Conservation (phyloP, 108 stramenopile species). For the Craspedostauros australis region DNA sequence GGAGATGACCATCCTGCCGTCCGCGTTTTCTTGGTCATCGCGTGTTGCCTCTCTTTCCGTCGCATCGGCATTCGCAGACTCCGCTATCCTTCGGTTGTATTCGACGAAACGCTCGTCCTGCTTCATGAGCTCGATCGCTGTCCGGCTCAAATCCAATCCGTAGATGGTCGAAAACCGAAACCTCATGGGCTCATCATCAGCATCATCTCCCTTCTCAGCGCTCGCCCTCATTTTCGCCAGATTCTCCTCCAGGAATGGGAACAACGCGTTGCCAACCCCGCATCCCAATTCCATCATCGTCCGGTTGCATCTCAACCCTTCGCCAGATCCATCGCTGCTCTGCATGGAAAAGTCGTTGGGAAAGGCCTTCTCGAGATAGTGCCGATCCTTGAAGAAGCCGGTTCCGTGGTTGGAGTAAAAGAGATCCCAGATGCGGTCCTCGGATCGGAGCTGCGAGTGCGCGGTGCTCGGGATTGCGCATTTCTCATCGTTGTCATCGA, state of each 20-base stretch:
- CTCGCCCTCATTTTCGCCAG: too few species aligned
- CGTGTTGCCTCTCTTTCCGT: too few species aligned
- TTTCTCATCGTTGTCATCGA: too few species aligned
- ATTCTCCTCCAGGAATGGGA: conserved; percentile 50
- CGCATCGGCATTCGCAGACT: too few species aligned
- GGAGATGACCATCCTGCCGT: conserved; percentile 50
- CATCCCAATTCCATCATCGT: conserved; percentile 82
- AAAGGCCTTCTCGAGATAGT: conserved; percentile 78
- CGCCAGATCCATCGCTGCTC: neutral
- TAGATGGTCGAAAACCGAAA: conserved; percentile 27
- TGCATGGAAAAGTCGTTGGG: conserved; percentile 64
- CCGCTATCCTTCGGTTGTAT: too few species aligned
- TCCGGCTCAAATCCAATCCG: conserved; percentile 54
- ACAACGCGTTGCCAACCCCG: conserved; percentile 83
- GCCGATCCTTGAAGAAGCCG: conserved; percentile 83
- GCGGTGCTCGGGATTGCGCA: too few species aligned
- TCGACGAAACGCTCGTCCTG: conserved; percentile 50
- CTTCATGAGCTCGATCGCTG: conserved; percentile 52
- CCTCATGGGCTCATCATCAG: conserved; percentile 1
- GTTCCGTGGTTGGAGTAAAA: conserved; percentile 65
- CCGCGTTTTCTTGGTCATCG: conserved; percentile 12
- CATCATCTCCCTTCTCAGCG: too few species aligned
- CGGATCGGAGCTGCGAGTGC: too few species aligned
- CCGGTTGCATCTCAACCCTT: neutral
- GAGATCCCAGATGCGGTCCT: too few species aligned